Evolutionary conservation across 176 grass and related monocot genomes (phyloP).

Genomic region (Musa itinerans): DNA sequence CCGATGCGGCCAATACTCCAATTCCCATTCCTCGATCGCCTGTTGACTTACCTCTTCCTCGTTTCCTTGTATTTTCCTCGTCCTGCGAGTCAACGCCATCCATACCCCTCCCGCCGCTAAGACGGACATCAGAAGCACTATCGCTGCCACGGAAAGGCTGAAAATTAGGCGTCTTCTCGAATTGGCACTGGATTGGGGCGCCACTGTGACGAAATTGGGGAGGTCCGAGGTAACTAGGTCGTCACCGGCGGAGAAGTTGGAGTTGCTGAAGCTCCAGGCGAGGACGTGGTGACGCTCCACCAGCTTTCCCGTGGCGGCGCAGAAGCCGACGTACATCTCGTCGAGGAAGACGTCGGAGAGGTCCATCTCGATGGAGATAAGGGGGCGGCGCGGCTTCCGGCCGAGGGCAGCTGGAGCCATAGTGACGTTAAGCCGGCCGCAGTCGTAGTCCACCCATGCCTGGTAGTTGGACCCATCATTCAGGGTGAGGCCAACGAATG

Average conservation of each 20-base stretch:
- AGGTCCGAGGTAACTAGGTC: background rate
- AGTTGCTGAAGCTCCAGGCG: slow-evolving; percentile 12
- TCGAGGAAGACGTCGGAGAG: slow-evolving; percentile 1
- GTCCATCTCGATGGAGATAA: slow-evolving; percentile 3
- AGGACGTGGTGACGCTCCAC: slow-evolving; percentile 3
- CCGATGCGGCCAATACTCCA: slow-evolving; percentile 1
- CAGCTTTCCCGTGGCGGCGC: background rate
- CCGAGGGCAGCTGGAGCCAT: background rate
- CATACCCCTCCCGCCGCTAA: background rate
- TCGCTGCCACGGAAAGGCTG: too few species aligned
- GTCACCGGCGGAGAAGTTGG: background rate
- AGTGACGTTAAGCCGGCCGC: slow-evolving; percentile 6
- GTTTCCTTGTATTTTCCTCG: background rate
- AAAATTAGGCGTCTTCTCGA: background rate
- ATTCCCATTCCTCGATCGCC: slow-evolving; percentile 3
- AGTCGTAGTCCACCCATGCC: slow-evolving; percentile 5
- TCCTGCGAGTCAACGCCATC: background rate
- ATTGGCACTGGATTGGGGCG: background rate
- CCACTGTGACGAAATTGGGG: background rate
- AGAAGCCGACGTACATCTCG: slow-evolving; percentile 18
- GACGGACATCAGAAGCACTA: background rate
- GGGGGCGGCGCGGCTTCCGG: background rate
- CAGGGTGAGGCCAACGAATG: slow-evolving; percentile 5
- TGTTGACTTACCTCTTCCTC: background rate
- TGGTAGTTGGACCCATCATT: slow-evolving; percentile 14